Evolutionary conservation across 768 basidiomycete genomes (phyloP).

Genomic region (Lentinus tigrinus): DNA sequence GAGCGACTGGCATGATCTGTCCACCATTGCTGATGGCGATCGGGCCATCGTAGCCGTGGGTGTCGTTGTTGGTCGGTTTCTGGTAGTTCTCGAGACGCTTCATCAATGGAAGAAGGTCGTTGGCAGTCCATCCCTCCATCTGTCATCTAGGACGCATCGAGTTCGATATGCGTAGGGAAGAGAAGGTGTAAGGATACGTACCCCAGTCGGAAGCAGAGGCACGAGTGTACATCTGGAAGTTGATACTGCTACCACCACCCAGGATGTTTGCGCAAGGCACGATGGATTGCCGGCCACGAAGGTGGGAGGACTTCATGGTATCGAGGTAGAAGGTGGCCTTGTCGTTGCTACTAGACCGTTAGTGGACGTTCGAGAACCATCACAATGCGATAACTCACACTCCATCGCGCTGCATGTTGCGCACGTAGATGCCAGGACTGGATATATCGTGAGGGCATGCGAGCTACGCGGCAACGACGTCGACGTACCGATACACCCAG

Average conservation of each 20-base stretch:
- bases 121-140: conserved; percentile 63
- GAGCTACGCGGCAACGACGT: no score
- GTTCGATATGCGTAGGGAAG: neutral
- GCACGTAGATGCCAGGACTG: conserved; percentile 66
- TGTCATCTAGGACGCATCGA: conserved; percentile 49
- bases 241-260: conserved; percentile 49
- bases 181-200: conserved; percentile 20
- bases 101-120: conserved; percentile 71
- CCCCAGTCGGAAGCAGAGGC: conserved; percentile 74
- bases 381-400: conserved; percentile 40
- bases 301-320: conserved; percentile 51
- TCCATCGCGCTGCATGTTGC: conserved; percentile 70
- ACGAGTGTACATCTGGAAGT: conserved; percentile 78
- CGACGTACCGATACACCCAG: conserved; percentile 62
- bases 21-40: conserved; percentile 74
- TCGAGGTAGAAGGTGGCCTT: conserved; percentile 74
- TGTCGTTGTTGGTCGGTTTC: conserved; percentile 65
- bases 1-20: conserved; percentile 58
- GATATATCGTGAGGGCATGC: neutral
- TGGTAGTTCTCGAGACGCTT: conserved; percentile 77
- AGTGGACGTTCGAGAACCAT: neutral
- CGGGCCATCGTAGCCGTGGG: conserved; percentile 72
- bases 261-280: conserved; percentile 65
- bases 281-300: conserved; percentile 64
- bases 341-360: conserved; percentile 48